Evolutionary conservation across 148 eudicot genomes (phyloP).

Genomic region (Arctostaphylos glauca): DNA sequence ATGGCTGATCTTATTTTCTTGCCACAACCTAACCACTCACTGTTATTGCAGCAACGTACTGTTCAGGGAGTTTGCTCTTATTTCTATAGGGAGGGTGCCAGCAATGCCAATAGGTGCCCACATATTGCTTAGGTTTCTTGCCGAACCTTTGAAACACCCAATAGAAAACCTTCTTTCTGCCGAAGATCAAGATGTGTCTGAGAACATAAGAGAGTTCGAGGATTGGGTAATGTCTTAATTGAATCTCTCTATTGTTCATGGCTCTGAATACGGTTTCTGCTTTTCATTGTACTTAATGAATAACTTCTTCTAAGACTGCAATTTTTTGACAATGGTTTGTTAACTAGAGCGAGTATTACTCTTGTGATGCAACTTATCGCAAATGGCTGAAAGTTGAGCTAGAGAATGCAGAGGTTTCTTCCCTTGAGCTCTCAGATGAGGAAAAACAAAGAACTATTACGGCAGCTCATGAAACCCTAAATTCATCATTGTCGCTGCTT

Average conservation of each 20-base stretch:
- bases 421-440: conserved; percentile 56
- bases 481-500: conserved; percentile 58
- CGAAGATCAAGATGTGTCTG: conserved; percentile 58
- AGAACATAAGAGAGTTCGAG: conserved; percentile 74
- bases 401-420: conserved; percentile 63
- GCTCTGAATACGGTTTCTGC: not conserved
- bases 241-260: conserved; percentile 13
- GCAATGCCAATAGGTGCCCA: conserved; percentile 90
- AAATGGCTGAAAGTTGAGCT: conserved; percentile 84
- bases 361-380: conserved; percentile 96
- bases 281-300: conserved; percentile 1
- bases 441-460: conserved; percentile 62
- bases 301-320: conserved; percentile 6
- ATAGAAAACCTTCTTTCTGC: conserved; percentile 46
- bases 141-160: conserved; percentile 86
- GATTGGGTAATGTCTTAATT: conserved; percentile 72
- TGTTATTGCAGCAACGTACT: conserved; percentile 63
- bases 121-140: conserved; percentile 87
- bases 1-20: not conserved
- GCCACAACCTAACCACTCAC: not conserved
- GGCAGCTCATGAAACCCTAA: conserved; percentile 69
- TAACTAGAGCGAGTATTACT: conserved; percentile 75
- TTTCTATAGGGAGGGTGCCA: conserved; percentile 98
- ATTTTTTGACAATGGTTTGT: not conserved
- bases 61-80: conserved; percentile 91